Conservation (phyloP, 2,329 filamentous ascomycete species). For the Pseudopyricularia cyperi region DNA sequence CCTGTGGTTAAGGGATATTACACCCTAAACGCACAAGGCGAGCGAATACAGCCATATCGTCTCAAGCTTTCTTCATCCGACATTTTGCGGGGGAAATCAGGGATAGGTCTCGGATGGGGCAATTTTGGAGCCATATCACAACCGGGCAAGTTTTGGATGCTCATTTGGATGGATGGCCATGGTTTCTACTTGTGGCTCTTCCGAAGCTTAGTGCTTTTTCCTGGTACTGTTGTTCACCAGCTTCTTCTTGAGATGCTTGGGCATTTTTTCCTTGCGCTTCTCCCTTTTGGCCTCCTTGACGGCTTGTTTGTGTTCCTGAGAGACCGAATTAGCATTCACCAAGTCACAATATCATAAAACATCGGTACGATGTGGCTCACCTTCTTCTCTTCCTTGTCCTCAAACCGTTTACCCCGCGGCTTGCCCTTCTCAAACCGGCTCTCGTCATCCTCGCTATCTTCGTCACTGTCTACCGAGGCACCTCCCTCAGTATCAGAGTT, state of each 20-base stretch:
- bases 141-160: neutral
- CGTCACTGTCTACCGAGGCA: slow-evolving; percentile 28
- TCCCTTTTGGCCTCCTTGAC: slow-evolving; percentile 95
- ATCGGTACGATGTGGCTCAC: slow-evolving; percentile 21
- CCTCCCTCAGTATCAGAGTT: slow-evolving; percentile 15
- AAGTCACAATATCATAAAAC: slow-evolving; percentile 1
- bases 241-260: slow-evolving; percentile 91
- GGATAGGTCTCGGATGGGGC: neutral
- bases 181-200: neutral
- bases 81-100: neutral
- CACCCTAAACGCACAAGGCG: slow-evolving; percentile 12
- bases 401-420: slow-evolving; percentile 72
- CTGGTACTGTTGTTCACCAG: slow-evolving; percentile 51
- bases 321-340: slow-evolving; percentile 3
- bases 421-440: slow-evolving; percentile 48
- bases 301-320: slow-evolving; percentile 60
- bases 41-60: neutral
- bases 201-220: slow-evolving; percentile 39
- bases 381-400: slow-evolving; percentile 85
- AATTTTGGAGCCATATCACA: too few species aligned
- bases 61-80: slow-evolving; percentile 8
- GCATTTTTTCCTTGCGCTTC: slow-evolving; percentile 88
- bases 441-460: slow-evolving; percentile 32
- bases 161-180: slow-evolving; percentile 11
- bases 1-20: slow-evolving; percentile 2